phyloP scores from a whole-genome alignment of 1,284 basidiomycete species.

The Cryptococcus wingfieldii region DNA sequence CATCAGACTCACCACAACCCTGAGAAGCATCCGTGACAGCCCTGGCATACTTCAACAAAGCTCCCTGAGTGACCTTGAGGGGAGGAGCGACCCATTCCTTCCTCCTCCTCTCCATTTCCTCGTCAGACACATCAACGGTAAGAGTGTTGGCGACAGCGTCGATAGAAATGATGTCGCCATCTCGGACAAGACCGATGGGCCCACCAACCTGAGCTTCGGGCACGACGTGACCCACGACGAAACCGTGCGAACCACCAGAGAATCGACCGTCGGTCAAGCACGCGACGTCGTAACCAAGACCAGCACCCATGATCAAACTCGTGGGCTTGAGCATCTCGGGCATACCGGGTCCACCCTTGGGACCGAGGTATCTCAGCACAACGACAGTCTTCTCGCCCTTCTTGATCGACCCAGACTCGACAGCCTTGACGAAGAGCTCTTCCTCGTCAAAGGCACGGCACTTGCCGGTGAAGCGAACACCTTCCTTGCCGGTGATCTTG shows the following conservation, averaged over 20 bases:
- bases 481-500: constrained; percentile 96
- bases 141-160: constrained; percentile 75
- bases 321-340: constrained; percentile 80
- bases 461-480: constrained; percentile 62
- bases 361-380: constrained; percentile 91
- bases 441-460: constrained; percentile 60
- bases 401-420: constrained; percentile 78
- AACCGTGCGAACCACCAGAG: constrained; percentile 64
- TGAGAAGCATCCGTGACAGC: constrained; percentile 66
- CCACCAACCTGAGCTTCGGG: constrained; percentile 91
- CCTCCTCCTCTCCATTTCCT: constrained; percentile 67
- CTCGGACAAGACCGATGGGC: constrained; percentile 87
- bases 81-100: constrained; percentile 76
- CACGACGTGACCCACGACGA: constrained; percentile 52
- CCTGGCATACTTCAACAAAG: constrained; percentile 83
- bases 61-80: constrained; percentile 77
- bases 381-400: constrained; percentile 71
- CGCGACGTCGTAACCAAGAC: constrained; percentile 82
- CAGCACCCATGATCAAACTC: constrained; percentile 87
- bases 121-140: constrained; percentile 73
- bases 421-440: constrained; percentile 74
- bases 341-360: constrained; percentile 93
- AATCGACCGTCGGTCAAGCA: constrained; percentile 96
- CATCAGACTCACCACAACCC: constrained; percentile 40
- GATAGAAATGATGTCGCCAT: constrained; percentile 82